A percentile compares a stretch with the other conserved stretches of the same genome.
Conservation (phyloP, 495 filamentous ascomycete species). For the Annulohypoxylon nitens region DNA sequence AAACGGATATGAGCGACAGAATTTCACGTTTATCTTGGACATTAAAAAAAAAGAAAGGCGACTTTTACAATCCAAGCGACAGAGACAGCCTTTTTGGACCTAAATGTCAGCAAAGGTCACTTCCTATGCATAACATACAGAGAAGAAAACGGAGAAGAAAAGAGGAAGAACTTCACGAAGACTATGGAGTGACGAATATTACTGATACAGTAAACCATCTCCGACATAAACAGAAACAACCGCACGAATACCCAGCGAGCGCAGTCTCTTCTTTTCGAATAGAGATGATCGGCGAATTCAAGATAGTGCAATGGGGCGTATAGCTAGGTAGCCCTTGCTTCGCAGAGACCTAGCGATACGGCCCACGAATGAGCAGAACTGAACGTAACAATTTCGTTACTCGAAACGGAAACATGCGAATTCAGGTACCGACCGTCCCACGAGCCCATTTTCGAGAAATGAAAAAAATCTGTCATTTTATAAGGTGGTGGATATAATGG, state of each 20-base stretch:
- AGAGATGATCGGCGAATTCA: neutral
- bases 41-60: constrained; percentile 12
- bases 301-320: neutral
- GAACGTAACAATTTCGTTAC: neutral
- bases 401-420: neutral
- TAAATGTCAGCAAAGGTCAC: neutral
- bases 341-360: neutral
- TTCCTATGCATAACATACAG: neutral
- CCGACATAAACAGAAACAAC: neutral
- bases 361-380: neutral
- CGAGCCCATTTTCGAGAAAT: neutral
- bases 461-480: neutral
- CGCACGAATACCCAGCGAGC: neutral
- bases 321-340: constrained; percentile 1
- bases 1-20: neutral
- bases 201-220: neutral
- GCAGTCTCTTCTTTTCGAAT: neutral
- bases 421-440: neutral
- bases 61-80: neutral
- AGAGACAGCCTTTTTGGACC: neutral
- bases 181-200: neutral
- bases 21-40: neutral
- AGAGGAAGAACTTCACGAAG: neutral
- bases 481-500: neutral
- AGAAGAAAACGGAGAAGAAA: neutral